Percentiles rank a stretch among this genome's conserved stretches.
Conservation (phyloP, 179 eudicot species). For the Heliamphora pulchella region DNA sequence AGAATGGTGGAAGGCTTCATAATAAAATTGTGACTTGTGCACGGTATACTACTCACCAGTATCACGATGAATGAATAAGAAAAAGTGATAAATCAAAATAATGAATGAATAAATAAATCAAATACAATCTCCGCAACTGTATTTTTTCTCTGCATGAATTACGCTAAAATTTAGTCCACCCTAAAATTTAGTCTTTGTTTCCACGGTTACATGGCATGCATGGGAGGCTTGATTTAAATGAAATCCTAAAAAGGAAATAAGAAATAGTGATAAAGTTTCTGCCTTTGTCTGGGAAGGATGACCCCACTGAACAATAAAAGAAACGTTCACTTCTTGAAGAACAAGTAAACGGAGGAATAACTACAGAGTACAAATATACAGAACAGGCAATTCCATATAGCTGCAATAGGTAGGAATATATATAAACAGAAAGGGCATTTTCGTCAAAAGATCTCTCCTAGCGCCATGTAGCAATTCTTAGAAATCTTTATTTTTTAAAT, state of each 20-base stretch:
- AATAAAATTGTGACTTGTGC: too few species aligned
- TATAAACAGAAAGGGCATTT: neutral
- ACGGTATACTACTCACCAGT: too few species aligned
- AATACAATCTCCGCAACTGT: neutral
- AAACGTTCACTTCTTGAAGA: neutral
- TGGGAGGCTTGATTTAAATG: neutral
- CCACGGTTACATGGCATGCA: neutral
- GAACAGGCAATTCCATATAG: neutral
- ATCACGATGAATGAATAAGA: too few species aligned
- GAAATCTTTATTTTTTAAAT: too few species aligned
- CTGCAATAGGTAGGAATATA: neutral
- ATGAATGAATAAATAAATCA: neutral
- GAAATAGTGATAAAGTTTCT: neutral
- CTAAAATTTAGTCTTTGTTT: too few species aligned
- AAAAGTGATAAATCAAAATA: too few species aligned
- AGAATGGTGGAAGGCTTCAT: too few species aligned
- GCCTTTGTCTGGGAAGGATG: neutral
- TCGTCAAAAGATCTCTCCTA: too few species aligned
- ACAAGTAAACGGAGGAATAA: neutral
- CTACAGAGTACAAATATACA: neutral
- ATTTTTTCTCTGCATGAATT: too few species aligned
- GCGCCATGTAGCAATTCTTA: too few species aligned
- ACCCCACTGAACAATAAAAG: neutral
- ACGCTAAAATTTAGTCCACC: too few species aligned
- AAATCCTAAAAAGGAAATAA: neutral